Evolutionary conservation across 768 basidiomycete genomes (phyloP), one percentile per base, ranked within the genome.

Genomic region (Lepiota brunneoincarnata): DNA sequence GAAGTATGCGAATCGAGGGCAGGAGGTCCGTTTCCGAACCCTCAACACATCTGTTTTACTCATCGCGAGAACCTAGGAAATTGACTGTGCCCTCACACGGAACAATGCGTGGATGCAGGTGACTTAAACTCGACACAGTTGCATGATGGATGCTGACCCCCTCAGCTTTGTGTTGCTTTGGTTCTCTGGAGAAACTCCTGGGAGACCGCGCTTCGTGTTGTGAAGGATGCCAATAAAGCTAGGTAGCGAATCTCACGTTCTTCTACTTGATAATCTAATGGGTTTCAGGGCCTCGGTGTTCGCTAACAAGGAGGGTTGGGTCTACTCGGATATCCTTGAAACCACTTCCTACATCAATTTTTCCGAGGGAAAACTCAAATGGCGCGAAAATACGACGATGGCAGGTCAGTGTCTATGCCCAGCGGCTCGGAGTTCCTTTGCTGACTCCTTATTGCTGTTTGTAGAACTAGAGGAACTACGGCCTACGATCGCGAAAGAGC

Each of bases 261-360:
- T 45, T 23, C 11, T 38, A 17, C 34, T n/a, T 5, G 20, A n/a
- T 39, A 31, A 15, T 15, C 18, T 34, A 11, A 53, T 55, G 28
- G 42, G 4, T 28, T 57, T 7, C 44, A 83, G 83, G 47, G 70
- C 69, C 17, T 64, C 59, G 44, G 0, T 0, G 0, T 58, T 75
- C 23, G 78, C 79, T 0, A 11, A 41, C 0, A n/a, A 42, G 3
- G 61, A 76, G 56, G 81, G 80, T 5, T 84, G 79, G 73, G 54
- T 69, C 1, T 59, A 66, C 12, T 59, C 56, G 21, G 75, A 82
- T 56, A 64, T 87, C 20, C 28, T 77, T 31, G 66, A 67, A 11
- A 66, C 69, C 3, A 69, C 68, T 2, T 55, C 72, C 2, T 85
- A 74, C 60, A 71, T 72, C 2, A 39, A 61, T 5, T 62, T 82